A percentile compares a stretch with the other conserved stretches of the same genome.
Conservation (phyloP, 169 alveolate species). For the Plasmodium reichenowi region DNA sequence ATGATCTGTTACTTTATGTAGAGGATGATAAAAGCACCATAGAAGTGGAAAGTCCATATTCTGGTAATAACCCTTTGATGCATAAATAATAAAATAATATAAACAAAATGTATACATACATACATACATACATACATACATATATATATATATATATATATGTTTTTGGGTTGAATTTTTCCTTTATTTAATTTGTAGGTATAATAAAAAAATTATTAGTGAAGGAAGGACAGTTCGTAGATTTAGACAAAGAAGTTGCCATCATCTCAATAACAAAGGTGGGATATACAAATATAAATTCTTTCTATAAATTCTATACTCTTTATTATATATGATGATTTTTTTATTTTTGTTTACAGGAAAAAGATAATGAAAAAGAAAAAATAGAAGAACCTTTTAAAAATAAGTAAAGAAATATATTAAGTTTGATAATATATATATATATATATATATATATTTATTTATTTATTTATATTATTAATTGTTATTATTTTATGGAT, state of each 20-base stretch:
- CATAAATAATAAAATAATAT: background rate
- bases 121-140: background rate
- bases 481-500: background rate
- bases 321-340: background rate
- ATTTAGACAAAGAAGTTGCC: slow-evolving; percentile 59
- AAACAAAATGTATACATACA: background rate
- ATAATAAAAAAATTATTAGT: slow-evolving; percentile 30
- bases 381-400: background rate
- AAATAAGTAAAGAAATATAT: no score
- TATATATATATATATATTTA: no score
- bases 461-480: no score
- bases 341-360: background rate
- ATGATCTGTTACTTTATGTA: slow-evolving; percentile 45
- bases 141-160: background rate
- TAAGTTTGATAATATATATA: no score
- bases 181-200: slow-evolving; percentile 26
- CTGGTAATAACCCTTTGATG: slow-evolving; percentile 14
- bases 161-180: background rate
- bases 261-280: slow-evolving; percentile 36
- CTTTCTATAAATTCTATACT: background rate
- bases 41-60: slow-evolving; percentile 61
- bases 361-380: background rate
- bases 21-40: slow-evolving; percentile 73
- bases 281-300: background rate
- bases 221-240: slow-evolving; percentile 64